phyloP scores from a whole-genome alignment of 768 basidiomycete genomes.

The Suillus cothurnatus region DNA sequence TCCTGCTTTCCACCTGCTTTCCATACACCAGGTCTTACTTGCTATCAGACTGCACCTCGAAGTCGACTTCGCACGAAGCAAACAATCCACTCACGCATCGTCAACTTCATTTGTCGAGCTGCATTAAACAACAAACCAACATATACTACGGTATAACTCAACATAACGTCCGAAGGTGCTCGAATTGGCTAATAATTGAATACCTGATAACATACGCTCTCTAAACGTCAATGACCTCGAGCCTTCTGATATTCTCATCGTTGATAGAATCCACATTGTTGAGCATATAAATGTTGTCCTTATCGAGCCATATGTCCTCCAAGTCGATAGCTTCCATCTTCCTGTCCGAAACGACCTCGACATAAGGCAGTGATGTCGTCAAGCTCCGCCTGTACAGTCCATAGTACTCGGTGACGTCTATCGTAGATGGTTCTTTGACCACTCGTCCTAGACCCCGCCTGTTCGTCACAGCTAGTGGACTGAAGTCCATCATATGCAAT shows the following conservation, averaged over 20 bases:
- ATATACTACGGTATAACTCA: background rate
- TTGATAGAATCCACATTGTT: background rate
- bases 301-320: background rate
- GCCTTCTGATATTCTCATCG: background rate
- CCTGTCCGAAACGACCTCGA: background rate
- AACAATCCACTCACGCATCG: too few relatives aligned
- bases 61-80: too few relatives aligned
- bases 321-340: background rate
- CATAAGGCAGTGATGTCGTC: background rate
- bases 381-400: background rate
- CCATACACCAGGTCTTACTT: too few relatives aligned
- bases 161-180: too few relatives aligned
- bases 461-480: background rate
- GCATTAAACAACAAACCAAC: background rate
- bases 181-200: background rate
- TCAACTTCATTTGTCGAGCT: too few relatives aligned
- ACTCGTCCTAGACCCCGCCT: slow-evolving; percentile 1
- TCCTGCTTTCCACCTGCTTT: too few relatives aligned
- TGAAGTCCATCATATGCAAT: background rate
- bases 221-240: background rate
- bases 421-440: background rate
- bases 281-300: background rate
- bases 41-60: too few relatives aligned
- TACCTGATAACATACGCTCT: background rate
- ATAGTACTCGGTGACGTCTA: background rate